phyloP scores from a whole-genome alignment of 495 filamentous ascomycete species.

The Hypoxylon perforatum region DNA sequence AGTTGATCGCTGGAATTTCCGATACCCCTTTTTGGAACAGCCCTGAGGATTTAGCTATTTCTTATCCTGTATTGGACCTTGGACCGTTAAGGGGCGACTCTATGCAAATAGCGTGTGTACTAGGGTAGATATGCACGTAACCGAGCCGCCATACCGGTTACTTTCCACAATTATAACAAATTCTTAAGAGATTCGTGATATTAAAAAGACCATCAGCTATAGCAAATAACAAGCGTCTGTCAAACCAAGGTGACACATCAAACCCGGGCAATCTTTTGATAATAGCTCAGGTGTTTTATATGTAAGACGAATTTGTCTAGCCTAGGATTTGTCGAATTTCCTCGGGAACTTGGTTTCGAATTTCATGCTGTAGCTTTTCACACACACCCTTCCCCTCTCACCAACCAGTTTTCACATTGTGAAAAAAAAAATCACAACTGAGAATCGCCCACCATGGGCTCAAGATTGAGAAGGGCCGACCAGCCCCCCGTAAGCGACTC shows the following conservation, averaged over 20 bases:
- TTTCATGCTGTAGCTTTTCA: background rate
- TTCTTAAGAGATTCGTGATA: slow-evolving; percentile 37
- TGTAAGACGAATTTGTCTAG: slow-evolving; percentile 1
- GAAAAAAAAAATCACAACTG: background rate
- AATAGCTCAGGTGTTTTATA: slow-evolving; percentile 33
- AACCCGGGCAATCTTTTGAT: background rate
- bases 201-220: slow-evolving; percentile 25
- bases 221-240: slow-evolving; percentile 6
- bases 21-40: slow-evolving; percentile 5
- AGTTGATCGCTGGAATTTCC: background rate
- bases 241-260: slow-evolving; percentile 9
- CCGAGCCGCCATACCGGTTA: slow-evolving; percentile 25
- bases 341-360: background rate
- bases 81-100: background rate
- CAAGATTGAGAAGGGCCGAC: slow-evolving; percentile 12
- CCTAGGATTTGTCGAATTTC: slow-evolving; percentile 8
- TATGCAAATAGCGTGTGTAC: slow-evolving; percentile 30
- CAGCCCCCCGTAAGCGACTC: slow-evolving; percentile 36
- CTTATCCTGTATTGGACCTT: background rate
- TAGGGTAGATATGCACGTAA: slow-evolving; percentile 38
- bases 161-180: slow-evolving; percentile 39
- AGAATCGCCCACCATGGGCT: slow-evolving; percentile 17
- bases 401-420: slow-evolving; percentile 5
- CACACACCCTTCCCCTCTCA: background rate
- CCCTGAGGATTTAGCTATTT: background rate